Percentiles rank a stretch among this genome's conserved stretches.
These are phyloP conservation scores for Calonectria montana DNA, from an alignment of 2,329 filamentous ascomycete species.

Conservation along the genomic window DNA sequence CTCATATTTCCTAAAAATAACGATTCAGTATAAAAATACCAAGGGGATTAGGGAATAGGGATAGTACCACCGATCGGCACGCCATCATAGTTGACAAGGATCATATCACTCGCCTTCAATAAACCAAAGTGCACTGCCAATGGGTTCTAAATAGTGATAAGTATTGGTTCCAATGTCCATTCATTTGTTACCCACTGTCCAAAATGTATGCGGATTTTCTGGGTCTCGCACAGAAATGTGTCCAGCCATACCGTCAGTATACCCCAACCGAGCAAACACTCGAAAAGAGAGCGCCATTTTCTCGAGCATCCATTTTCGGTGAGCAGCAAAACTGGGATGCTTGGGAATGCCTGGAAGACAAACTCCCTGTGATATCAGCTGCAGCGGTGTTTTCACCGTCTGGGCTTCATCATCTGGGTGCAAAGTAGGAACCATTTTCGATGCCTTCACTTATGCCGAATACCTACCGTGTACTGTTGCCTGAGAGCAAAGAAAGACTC, in stretches of 20 bases:
- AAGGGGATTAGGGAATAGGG: not conserved
- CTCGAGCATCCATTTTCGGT: slow-evolving; percentile 49
- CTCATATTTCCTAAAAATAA: slow-evolving; percentile 51
- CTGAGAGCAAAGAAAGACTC: too few species aligned
- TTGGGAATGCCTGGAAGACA: slow-evolving; percentile 5
- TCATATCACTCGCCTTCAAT: slow-evolving; percentile 72
- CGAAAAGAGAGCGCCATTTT: slow-evolving; percentile 75
- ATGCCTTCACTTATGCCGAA: too few species aligned
- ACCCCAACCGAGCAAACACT: slow-evolving; percentile 71
- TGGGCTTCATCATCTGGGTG: not conserved
- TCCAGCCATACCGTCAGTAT: slow-evolving; percentile 74
- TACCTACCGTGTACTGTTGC: too few species aligned
- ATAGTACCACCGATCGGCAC: not conserved
- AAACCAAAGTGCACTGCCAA: not conserved
- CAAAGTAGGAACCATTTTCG: not conserved
- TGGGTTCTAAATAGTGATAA: not conserved
- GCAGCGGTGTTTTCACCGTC: not conserved
- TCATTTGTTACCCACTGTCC: slow-evolving; percentile 54
- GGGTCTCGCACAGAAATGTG: slow-evolving; percentile 74
- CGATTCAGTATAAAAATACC: not conserved
- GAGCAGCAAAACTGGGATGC: not conserved
- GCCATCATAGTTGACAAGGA: slow-evolving; percentile 61
- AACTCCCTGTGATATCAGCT: slow-evolving; percentile 4
- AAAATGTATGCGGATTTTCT: slow-evolving; percentile 68
- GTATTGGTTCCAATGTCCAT: not conserved